Base-by-base conservation (phyloP, 2,329 filamentous ascomycete genomes). In the Sphaerulina populicola region DNA sequence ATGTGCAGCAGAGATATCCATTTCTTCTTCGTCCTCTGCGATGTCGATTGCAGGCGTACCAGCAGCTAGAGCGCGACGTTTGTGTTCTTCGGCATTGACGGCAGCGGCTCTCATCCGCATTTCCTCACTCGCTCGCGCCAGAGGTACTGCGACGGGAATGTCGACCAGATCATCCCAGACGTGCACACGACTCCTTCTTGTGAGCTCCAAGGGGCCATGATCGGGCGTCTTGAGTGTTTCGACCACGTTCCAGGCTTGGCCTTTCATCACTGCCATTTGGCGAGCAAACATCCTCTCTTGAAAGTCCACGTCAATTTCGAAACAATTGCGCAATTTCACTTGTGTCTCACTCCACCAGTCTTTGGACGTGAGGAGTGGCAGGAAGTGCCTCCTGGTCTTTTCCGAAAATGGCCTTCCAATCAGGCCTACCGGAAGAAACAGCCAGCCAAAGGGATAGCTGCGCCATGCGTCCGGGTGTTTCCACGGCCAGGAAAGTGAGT, bases 141-240 rank as follows among this genome's bases (percentile, higher is more conserved):
- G 83, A 21, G 91, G 91, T 30, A 96, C 88, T 2, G 90, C 93
- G 44, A 97, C 85, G 2, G 93, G 93, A 12, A 98, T 86, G 63
- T 98, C 93, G 18, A 98, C 93, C 18, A 97, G 74, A 65, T 98
- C 93, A 64, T 98, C 93, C 93, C 93, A 98, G 10, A 98, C 91
- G 62, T 89, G 95, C 14, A 98, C 91, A 62, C 91, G 83, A 44
- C 88, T 85, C 59, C 93, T 79, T 57, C 93, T 80, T 4, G 93
- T 97, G 47, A 98, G 79, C 70, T 97, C 93, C 14, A 98, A 74
- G 0, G 93, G 93, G 0, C 93, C 93, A 65, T 97, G 91, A 64
- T 97, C 93, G 0, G 81, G 76, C 14, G 86, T 86, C 68, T 98
- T 98, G 55, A 98, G 77, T 0, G 93, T 96, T 72, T 98, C 93